A percentile compares a stretch with the other conserved stretches of the same genome.
These are phyloP conservation scores for Kwoniella heveanensis DNA, from an alignment of 768 basidiomycete species.

Conservation along the genomic window DNA sequence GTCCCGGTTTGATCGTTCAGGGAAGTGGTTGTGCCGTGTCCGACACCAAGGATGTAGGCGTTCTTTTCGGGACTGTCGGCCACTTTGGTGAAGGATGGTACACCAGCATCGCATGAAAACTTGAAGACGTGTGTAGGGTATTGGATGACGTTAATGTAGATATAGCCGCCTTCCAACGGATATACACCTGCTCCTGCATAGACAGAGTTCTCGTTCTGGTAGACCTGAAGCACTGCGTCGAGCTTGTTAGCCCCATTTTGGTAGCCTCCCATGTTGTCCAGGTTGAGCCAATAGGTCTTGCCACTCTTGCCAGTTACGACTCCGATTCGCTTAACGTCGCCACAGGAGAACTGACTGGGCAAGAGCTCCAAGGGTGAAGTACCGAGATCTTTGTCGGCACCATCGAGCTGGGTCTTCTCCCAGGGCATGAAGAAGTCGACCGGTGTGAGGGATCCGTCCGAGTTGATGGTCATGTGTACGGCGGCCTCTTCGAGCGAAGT, in stretches of 20 bases:
- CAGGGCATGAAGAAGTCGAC: slow-evolving; percentile 28
- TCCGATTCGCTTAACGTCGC: slow-evolving; percentile 17
- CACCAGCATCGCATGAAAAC: slow-evolving; percentile 21
- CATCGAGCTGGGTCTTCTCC: slow-evolving; percentile 24
- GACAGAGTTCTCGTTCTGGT: slow-evolving; percentile 24
- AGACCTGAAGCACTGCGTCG: slow-evolving; percentile 16
- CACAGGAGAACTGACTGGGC: slow-evolving; percentile 24
- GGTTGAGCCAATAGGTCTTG: slow-evolving; percentile 22
- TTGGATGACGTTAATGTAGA: slow-evolving; percentile 27
- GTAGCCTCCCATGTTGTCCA: slow-evolving; percentile 23
- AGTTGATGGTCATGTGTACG: slow-evolving; percentile 18
- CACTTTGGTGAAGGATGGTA: slow-evolving; percentile 25
- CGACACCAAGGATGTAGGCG: slow-evolving; percentile 22
- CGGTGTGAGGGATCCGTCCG: slow-evolving; percentile 17
- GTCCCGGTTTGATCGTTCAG: slow-evolving; percentile 20
- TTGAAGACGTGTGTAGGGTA: slow-evolving; percentile 24
- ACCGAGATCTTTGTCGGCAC: slow-evolving; percentile 24
- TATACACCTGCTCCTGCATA: slow-evolving; percentile 25
- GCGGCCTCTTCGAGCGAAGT: slow-evolving; percentile 25
- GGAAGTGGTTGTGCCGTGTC: slow-evolving; percentile 20
- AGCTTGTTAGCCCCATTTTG: slow-evolving; percentile 24
- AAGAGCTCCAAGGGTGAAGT: slow-evolving; percentile 17
- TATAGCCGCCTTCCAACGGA: slow-evolving; percentile 21
- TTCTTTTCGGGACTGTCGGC: slow-evolving; percentile 25
- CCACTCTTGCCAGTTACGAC: slow-evolving; percentile 22